Evolutionary conservation across 305 asterid species (phyloP), one percentile per base, ranked within the genome.

Genomic region (Fraxinus velutina): DNA sequence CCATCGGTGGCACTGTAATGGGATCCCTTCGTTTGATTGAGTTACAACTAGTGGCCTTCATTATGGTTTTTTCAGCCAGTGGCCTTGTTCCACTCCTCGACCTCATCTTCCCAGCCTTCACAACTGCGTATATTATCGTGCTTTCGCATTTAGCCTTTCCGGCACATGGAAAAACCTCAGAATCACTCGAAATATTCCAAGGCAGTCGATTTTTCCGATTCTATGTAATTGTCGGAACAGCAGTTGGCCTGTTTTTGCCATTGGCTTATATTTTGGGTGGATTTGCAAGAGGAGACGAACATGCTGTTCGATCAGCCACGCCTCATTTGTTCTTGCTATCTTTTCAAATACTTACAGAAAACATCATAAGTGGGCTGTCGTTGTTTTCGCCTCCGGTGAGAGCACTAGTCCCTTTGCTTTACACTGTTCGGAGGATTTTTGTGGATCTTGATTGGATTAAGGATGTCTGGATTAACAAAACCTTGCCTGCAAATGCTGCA

Each of bases 181-280:
- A 70, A 1, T 82, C 94, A 3, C 72, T 77, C 9, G 93, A 92
- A 64, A 79, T 93, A 52, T 90, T 95, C 19, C 87, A 78, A 0
- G 97, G 95, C n/a, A 83, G 91, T 73, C 37, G 87, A 13, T 3
- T 90, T 1, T 93, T 92, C 34, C 82, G 98, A 21, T 0, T 76
- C 17, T 93, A 93, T 6, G 90, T 92, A 39, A 62, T 95, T 2
- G 60, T 84, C 13, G 98, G 98, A 24, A 93, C 97, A 0, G 85
- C 89, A 0, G 85, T 92, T 0, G 99, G 98, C 1, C 60, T 93
- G 81, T 95, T 95, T 83, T 57, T 95, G 81, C 98, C 99, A 1
- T 81, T 93, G 86, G 99, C 99, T 9, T 95, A 92, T 82, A 97
- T 92, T 13, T 81, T 95, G 77, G 99, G 99, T 9, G 98, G 98